Percentiles rank a stretch among this genome's conserved stretches.
Evolutionary conservation across 805 yeast species (phyloP).

Genomic region (Nakazawaea wyomingensis): DNA sequence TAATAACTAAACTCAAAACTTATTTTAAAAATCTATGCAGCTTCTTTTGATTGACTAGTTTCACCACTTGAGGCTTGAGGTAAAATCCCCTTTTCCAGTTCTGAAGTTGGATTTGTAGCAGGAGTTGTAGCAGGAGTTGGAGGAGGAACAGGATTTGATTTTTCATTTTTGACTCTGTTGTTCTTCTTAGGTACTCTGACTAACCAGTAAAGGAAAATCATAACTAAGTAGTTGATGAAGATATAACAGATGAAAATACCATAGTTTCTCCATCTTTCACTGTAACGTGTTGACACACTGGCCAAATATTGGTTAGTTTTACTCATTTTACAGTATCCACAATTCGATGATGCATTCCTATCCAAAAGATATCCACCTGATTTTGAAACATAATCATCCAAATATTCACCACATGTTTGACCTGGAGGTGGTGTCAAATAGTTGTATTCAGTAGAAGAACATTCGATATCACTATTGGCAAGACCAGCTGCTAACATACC

Average conservation of each 20-base stretch:
- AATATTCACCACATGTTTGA: constrained; percentile 51
- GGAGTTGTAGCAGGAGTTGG: neutral
- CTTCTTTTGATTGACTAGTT: too few relatives aligned
- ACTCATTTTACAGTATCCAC: constrained; percentile 56
- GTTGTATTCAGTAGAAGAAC: constrained; percentile 44
- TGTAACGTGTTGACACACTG: constrained; percentile 34
- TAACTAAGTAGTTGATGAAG: constrained; percentile 32
- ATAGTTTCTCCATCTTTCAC: constrained; percentile 48
- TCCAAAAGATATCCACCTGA: constrained; percentile 46
- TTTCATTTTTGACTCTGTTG: constrained; percentile 9
- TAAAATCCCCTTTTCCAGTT: too few relatives aligned
- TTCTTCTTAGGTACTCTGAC: constrained; percentile 32
- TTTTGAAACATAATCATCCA: constrained; percentile 30
- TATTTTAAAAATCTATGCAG: too few relatives aligned
- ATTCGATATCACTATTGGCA: constrained; percentile 39
- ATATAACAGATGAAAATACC: constrained; percentile 51
- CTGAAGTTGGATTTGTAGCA: neutral
- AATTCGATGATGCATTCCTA: constrained; percentile 39
- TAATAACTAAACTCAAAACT: too few relatives aligned
- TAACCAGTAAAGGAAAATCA: constrained; percentile 33
- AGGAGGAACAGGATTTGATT: neutral
- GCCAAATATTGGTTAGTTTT: constrained; percentile 57
- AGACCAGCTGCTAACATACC: constrained; percentile 31
- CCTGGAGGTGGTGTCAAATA: constrained; percentile 46
- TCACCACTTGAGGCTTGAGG: too few relatives aligned